Conservation (phyloP, 352 stramenopile genomes). For the Phytophthora quininea region DNA sequence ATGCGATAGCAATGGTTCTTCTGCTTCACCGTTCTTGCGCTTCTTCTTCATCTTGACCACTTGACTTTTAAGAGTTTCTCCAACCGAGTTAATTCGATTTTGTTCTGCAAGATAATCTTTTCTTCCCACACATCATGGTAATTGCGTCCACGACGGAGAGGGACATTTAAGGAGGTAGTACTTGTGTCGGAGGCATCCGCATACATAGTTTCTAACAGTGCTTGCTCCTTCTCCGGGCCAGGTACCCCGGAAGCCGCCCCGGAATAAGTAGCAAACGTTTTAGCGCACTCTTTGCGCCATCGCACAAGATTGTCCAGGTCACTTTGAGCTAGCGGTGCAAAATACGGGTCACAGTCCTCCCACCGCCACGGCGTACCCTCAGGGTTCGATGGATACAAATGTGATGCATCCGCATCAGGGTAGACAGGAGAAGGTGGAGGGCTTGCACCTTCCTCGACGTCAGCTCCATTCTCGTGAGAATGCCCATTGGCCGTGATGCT, state of each 20-base stretch:
- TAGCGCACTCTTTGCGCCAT: conserved; percentile 58
- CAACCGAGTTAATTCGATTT: conserved; percentile 37
- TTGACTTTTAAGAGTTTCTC: conserved; percentile 31
- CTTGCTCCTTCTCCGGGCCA: conserved; percentile 35
- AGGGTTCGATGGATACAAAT: conserved; percentile 44
- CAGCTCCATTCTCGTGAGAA: conserved; percentile 8
- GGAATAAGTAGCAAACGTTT: conserved; percentile 57
- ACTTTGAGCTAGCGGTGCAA: conserved; percentile 49
- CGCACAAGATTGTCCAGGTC: conserved; percentile 61
- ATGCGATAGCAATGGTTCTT: conserved; percentile 44
- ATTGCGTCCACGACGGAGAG: conserved; percentile 56
- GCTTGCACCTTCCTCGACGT: conserved; percentile 2
- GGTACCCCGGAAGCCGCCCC: conserved; percentile 12
- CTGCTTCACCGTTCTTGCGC: conserved; percentile 23
- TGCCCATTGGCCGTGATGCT: conserved; percentile 27
- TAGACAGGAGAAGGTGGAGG: conserved; percentile 50
- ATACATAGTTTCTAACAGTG: conserved; percentile 51
- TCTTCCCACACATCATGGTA: conserved; percentile 87
- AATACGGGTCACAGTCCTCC: conserved; percentile 66
- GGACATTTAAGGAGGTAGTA: conserved; percentile 32
- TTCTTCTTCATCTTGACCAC: conserved; percentile 36
- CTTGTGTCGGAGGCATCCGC: conserved; percentile 42
- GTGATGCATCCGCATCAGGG: conserved; percentile 40
- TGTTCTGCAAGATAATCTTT: conserved; percentile 56
- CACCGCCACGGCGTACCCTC: conserved; percentile 62